phyloP scores from a whole-genome alignment of 2,329 filamentous ascomycete species.

The Orbilia oligospora region DNA sequence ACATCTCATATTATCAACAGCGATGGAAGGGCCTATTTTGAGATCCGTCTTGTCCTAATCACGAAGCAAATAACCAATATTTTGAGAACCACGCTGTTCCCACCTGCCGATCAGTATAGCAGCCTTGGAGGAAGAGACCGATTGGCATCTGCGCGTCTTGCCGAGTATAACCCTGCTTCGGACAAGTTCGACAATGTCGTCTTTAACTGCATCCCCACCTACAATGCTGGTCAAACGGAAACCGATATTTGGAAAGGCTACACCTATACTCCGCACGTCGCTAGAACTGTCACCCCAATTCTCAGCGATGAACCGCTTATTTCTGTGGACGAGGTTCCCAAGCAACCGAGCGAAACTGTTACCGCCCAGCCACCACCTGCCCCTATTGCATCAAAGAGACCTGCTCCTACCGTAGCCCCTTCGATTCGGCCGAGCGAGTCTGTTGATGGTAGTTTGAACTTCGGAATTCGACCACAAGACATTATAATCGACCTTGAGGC shows the following conservation, averaged over 20 bases:
- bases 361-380: not conserved
- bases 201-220: slow-evolving; percentile 42
- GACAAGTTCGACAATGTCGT: slow-evolving; percentile 49
- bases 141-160: slow-evolving; percentile 43
- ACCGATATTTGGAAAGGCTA: slow-evolving; percentile 53
- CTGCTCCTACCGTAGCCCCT: not conserved
- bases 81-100: slow-evolving; percentile 49
- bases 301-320: not conserved
- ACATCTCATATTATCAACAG: slow-evolving; percentile 52
- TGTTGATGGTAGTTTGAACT: not conserved
- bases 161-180: slow-evolving; percentile 31
- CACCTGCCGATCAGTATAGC: slow-evolving; percentile 45
- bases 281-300: not conserved
- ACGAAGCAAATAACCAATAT: slow-evolving; percentile 41
- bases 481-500: slow-evolving; percentile 15
- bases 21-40: slow-evolving; percentile 46
- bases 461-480: slow-evolving; percentile 40
- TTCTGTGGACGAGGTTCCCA: not conserved
- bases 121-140: slow-evolving; percentile 44
- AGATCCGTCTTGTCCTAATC: slow-evolving; percentile 40
- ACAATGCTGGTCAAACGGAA: slow-evolving; percentile 32
- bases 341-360: not conserved
- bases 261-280: slow-evolving; percentile 5
- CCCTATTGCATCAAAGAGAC: not conserved
- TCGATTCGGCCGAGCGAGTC: not conserved